phyloP scores from a whole-genome alignment of 108 stramenopile species.

The Fragilaria radians region DNA sequence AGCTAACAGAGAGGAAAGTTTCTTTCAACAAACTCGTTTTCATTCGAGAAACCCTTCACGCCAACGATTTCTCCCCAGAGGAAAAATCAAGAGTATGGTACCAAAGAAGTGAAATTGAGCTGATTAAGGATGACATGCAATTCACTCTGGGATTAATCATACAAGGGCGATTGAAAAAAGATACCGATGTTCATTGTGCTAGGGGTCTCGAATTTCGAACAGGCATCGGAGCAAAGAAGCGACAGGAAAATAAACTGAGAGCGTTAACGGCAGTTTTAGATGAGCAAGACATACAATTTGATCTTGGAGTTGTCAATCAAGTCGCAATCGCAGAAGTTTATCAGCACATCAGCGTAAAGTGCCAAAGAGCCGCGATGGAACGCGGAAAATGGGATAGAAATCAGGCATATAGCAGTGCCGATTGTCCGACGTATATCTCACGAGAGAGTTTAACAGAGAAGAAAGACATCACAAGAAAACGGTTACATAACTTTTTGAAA shows the following conservation, averaged over 20 bases:
- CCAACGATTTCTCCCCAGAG: neutral
- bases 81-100: neutral
- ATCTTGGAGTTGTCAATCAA: neutral
- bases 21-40: neutral
- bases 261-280: neutral
- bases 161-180: neutral
- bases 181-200: neutral
- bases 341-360: neutral
- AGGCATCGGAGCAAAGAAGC: neutral
- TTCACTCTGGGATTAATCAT: neutral
- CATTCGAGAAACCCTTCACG: neutral
- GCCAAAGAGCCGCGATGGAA: neutral
- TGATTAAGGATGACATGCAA: neutral
- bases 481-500: no score
- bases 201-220: neutral
- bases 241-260: neutral
- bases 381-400: neutral
- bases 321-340: neutral
- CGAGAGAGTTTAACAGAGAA: no score
- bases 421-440: no score
- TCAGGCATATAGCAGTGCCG: neutral
- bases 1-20: neutral
- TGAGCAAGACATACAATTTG: neutral
- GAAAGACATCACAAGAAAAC: no score
- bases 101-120: neutral